Percentiles rank a stretch among this genome's conserved stretches.
Evolutionary conservation across 2,329 filamentous ascomycete genomes (phyloP).

Genomic region (Nothopassalora personata): DNA sequence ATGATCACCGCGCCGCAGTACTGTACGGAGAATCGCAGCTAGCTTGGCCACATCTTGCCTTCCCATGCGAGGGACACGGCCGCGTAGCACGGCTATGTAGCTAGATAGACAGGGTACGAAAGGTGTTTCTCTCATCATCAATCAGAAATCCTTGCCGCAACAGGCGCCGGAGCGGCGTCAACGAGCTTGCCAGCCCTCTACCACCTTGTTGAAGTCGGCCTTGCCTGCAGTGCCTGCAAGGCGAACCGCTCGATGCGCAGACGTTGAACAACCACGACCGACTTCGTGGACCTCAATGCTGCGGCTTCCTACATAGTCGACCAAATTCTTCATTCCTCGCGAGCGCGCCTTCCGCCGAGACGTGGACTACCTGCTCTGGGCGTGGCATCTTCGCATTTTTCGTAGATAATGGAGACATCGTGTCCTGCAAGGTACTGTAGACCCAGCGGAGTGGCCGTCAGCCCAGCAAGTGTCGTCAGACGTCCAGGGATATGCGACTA

Average conservation of each 20-base stretch:
- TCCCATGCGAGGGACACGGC: background rate
- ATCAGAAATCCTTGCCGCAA: background rate
- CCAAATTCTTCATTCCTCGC: background rate
- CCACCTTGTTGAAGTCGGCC: too few species aligned
- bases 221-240: too few species aligned
- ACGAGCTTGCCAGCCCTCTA: background rate
- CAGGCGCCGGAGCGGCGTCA: background rate
- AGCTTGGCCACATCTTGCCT: background rate
- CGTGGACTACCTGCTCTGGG: background rate
- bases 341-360: background rate
- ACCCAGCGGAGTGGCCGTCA: background rate
- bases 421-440: background rate
- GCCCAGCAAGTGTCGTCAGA: background rate
- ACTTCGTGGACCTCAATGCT: background rate
- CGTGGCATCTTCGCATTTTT: too few species aligned
- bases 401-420: background rate
- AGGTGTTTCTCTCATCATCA: too few species aligned
- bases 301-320: background rate
- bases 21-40: slow-evolving; percentile 8
- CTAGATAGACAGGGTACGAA: background rate
- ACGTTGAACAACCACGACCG: slow-evolving; percentile 1
- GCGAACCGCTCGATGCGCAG: background rate
- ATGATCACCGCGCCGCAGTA: background rate
- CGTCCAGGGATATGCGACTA: slow-evolving; percentile 4
- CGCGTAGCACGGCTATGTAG: slow-evolving; percentile 2